Base-by-base conservation (phyloP, 768 basidiomycete species). In the Lactarius tabidus region DNA sequence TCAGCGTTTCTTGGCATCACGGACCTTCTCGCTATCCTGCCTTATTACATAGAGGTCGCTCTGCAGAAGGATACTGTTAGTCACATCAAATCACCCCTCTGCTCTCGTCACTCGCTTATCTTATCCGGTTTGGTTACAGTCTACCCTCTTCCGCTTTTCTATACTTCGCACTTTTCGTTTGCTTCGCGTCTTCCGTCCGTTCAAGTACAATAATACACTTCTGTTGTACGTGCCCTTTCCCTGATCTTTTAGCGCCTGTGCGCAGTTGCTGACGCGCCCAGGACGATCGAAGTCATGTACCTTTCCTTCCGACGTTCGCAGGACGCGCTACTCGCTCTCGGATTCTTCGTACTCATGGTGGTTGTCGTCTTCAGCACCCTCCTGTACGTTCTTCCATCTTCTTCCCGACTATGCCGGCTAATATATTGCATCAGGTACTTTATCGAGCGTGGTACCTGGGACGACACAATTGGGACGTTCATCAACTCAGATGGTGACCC, bases 271-370 rank as follows among this genome's bases (percentile, higher is more conserved):
- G 12, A 14, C 54, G 23, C 62, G 10, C 54, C n/a, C 60, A 91
- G 90, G 54, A 93, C 91, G 0, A 93, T 93, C 57, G 90, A 93
- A 79, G 91, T 93, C 70, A 97, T 96, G 94, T 93, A 90, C 73
- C 82, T 96, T 35, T 88, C 92, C 35, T 88, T 95, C 39, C 83
- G 89, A 57, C 81, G 92, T 65, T 94, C 91, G 0, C 89, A 92
- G 68, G 91, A 95, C 70, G 93, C 93, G 0, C 79, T 95, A 0
- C 81, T 94, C 3, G 93, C 94, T 0, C 85, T 96, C 23, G 84
- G 85, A 2, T 96, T 95, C 75, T 95, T 96, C 77, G 89, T 95
- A 17, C 76, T 88, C 60, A 93, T 94, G 87, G 85, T 92, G 1
- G 79, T 96, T 45, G 85, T 92, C 1, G 85, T 95, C 8, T 95